Conservation (phyloP, 805 yeast genomes). For the Saccharomycopsis synnaedendra region DNA sequence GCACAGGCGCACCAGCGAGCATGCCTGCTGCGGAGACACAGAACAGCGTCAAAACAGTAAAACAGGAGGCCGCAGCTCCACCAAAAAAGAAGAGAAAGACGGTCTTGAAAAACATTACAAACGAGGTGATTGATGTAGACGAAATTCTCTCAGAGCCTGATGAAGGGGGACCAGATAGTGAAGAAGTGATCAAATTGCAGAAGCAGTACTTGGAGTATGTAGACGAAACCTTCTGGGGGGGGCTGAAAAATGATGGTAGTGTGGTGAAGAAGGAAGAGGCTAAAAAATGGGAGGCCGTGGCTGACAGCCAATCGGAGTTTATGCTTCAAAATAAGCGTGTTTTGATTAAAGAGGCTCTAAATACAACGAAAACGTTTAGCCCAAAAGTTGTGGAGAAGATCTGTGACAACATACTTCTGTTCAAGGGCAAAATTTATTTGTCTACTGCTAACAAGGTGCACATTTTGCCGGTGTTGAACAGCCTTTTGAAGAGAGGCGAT, state of each 20-base stretch:
- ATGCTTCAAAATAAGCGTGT: neutral
- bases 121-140: constrained; percentile 9
- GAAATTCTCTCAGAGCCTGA: constrained; percentile 13
- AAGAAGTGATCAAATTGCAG: constrained; percentile 17
- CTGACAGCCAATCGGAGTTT: neutral
- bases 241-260: neutral
- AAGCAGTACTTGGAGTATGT: neutral
- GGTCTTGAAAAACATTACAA: constrained; percentile 12
- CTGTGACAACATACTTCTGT: neutral
- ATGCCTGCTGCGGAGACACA: constrained; percentile 25
- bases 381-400: neutral
- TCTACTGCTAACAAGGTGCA: neutral
- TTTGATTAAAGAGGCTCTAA: neutral
- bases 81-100: constrained; percentile 14
- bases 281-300: neutral
- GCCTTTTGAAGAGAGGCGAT: constrained; percentile 4
- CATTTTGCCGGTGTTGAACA: neutral
- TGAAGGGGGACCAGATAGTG: constrained; percentile 16
- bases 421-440: neutral
- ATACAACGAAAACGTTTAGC: neutral
- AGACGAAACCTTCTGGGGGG: constrained; percentile 1
- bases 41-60: constrained; percentile 17
- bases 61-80: neutral
- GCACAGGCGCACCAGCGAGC: constrained; percentile 29
- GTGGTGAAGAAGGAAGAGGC: neutral